Evolutionary conservation across 768 basidiomycete species (phyloP).

Genomic region (Boletus coccyginus): DNA sequence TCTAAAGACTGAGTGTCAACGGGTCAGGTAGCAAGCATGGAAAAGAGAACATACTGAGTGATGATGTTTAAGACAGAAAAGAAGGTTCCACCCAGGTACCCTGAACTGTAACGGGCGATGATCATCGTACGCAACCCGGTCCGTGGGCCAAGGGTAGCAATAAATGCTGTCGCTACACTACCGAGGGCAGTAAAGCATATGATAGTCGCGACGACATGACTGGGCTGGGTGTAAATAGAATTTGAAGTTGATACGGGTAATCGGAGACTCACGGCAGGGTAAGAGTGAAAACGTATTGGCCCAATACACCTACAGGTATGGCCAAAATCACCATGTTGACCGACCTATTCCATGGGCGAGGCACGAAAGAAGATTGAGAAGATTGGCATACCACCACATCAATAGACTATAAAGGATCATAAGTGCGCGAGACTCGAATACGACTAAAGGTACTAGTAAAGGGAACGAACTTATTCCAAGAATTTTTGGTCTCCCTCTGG

Average conservation of each 20-base stretch:
- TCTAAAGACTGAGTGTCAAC: slow-evolving; percentile 17
- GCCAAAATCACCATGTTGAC: slow-evolving; percentile 48
- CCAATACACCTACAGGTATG: slow-evolving; percentile 50
- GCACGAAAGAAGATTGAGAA: not conserved
- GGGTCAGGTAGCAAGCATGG: not conserved
- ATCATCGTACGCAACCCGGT: slow-evolving; percentile 57
- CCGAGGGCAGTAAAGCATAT: slow-evolving; percentile 47
- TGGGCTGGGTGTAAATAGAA: slow-evolving; percentile 13
- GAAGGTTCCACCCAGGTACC: slow-evolving; percentile 47
- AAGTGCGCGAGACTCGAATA: not conserved
- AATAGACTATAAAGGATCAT: slow-evolving; percentile 31
- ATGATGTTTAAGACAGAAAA: slow-evolving; percentile 54
- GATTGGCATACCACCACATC: slow-evolving; percentile 42
- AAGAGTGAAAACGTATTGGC: slow-evolving; percentile 46
- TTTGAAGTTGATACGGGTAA: not conserved
- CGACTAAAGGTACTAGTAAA: not conserved
- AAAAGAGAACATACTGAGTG: slow-evolving; percentile 35
- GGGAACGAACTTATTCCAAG: slow-evolving; percentile 42
- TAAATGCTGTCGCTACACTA: slow-evolving; percentile 42
- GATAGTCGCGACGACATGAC: slow-evolving; percentile 44
- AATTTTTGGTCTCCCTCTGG: slow-evolving; percentile 42
- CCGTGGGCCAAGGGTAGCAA: slow-evolving; percentile 51
- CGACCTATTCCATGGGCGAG: slow-evolving; percentile 32
- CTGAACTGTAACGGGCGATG: slow-evolving; percentile 46
- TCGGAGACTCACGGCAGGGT: slow-evolving; percentile 39